Evolutionary conservation across 257 asterid species (phyloP).

Genomic region (Solanum rostratum): DNA sequence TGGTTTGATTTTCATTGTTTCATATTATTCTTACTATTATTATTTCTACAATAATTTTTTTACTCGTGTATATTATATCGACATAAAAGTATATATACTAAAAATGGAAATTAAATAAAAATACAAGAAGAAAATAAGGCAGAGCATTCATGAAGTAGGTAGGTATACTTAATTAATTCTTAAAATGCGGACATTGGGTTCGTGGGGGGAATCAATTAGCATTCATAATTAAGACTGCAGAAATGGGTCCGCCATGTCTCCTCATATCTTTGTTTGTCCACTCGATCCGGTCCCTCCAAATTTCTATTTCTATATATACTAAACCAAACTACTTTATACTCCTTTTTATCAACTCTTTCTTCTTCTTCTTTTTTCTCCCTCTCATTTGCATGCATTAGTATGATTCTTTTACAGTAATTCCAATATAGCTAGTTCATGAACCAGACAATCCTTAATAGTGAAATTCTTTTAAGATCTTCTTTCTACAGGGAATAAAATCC

Average conservation of each 20-base stretch:
- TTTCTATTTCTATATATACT: background rate
- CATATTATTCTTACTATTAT: no score
- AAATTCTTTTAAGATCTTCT: background rate
- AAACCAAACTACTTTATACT: background rate
- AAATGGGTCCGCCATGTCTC: background rate
- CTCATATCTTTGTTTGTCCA: background rate
- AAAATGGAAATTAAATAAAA: background rate
- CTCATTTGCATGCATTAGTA: background rate
- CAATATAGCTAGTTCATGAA: background rate
- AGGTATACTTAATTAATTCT: background rate
- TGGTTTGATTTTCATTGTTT: no score
- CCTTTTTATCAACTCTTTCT: background rate
- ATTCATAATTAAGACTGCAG: background rate
- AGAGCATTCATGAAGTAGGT: background rate
- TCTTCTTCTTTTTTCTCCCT: background rate
- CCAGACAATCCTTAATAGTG: background rate
- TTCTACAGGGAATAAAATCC: background rate
- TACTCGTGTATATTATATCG: no score
- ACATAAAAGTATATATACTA: no score
- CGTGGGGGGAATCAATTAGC: background rate
- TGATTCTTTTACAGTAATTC: background rate
- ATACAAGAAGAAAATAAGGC: background rate
- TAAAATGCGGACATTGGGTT: background rate
- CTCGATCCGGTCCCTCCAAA: background rate
- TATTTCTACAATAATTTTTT: no score